Evolutionary conservation across 2,329 filamentous ascomycete species (phyloP).

Genomic region (Aspergillus sp.): DNA sequence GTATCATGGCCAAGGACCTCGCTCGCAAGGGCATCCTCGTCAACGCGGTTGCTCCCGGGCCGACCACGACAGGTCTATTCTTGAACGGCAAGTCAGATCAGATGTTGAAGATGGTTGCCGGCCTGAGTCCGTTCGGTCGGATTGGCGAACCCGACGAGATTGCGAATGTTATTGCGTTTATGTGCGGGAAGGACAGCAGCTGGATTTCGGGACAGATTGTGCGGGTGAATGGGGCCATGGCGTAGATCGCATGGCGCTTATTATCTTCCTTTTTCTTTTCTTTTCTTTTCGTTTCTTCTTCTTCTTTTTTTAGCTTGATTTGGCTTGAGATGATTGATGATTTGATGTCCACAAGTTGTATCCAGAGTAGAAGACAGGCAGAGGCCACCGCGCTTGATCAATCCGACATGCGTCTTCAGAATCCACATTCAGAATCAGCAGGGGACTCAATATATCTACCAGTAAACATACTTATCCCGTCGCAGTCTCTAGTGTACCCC

Average conservation of each 20-base stretch:
- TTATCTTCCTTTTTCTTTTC: not conserved
- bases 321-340: not conserved
- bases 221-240: slow-evolving; percentile 49
- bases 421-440: not conserved
- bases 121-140: slow-evolving; percentile 50
- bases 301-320: no score
- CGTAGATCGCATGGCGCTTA: slow-evolving; percentile 2
- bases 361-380: not conserved
- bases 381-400: not conserved
- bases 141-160: slow-evolving; percentile 57
- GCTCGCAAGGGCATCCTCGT: slow-evolving; percentile 56
- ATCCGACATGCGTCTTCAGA: not conserved
- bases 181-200: slow-evolving; percentile 49
- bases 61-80: slow-evolving; percentile 62
- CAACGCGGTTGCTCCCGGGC: slow-evolving; percentile 58
- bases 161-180: slow-evolving; percentile 52
- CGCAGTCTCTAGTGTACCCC: not conserved
- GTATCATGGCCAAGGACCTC: slow-evolving; percentile 61
- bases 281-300: no score
- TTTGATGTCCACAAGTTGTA: not conserved
- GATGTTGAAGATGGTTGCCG: slow-evolving; percentile 48
- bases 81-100: slow-evolving; percentile 55
- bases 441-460: not conserved
- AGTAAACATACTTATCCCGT: not conserved
- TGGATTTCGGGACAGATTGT: slow-evolving; percentile 54